A percentile compares a stretch with the other conserved stretches of the same genome.
Evolutionary conservation across 495 filamentous ascomycete genomes (phyloP).

Genomic region (Podospora conica): DNA sequence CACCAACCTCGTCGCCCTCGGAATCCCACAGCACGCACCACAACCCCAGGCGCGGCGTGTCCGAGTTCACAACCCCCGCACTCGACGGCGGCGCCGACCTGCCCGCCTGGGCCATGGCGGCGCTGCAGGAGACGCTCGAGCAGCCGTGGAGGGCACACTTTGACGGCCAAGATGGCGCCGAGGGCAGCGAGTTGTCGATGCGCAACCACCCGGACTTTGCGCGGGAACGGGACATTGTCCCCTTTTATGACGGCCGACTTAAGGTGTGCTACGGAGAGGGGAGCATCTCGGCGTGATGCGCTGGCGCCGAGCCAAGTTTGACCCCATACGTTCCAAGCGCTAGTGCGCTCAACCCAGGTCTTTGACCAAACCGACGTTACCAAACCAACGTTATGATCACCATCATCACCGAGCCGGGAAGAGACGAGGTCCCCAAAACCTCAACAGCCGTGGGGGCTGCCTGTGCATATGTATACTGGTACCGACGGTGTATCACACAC

Average conservation of each 20-base stretch:
- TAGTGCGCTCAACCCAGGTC: neutral
- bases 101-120: slow-evolving; percentile 6
- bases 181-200: neutral
- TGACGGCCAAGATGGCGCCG: too few relatives aligned
- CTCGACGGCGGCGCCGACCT: neutral
- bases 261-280: slow-evolving; percentile 11
- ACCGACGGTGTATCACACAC: neutral
- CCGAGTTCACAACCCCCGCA: neutral
- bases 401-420: neutral
- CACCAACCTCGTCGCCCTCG: neutral
- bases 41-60: neutral
- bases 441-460: too few relatives aligned
- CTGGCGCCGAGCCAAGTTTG: neutral
- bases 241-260: slow-evolving; percentile 5
- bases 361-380: neutral
- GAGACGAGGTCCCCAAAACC: too few relatives aligned
- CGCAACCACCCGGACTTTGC: slow-evolving; percentile 7
- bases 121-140: slow-evolving; percentile 1
- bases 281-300: slow-evolving; percentile 1
- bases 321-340: neutral
- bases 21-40: neutral
- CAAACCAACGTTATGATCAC: neutral
- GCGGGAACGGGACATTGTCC: neutral
- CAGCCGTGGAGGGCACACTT: slow-evolving; percentile 12
- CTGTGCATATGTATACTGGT: neutral